Percentiles rank a stretch among this genome's conserved stretches.
Conservation (phyloP, 1,284 basidiomycete genomes). For the Singerocomus rubriflavus region DNA sequence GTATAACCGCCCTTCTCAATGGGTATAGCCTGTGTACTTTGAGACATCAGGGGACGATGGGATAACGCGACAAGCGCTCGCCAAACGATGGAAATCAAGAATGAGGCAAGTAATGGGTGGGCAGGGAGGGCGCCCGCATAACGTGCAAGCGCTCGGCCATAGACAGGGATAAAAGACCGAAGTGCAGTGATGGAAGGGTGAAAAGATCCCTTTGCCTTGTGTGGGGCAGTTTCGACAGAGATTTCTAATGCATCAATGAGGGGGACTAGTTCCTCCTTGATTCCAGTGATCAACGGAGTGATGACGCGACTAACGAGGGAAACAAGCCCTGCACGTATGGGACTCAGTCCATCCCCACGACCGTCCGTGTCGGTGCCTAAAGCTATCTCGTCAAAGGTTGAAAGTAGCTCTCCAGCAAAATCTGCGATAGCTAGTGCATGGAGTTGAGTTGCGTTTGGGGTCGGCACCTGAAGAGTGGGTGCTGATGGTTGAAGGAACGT, state of each 20-base stretch:
- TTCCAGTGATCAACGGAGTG: slow-evolving; percentile 57
- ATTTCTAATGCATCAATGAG: slow-evolving; percentile 60
- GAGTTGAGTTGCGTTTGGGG: slow-evolving; percentile 61
- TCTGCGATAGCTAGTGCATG: slow-evolving; percentile 65
- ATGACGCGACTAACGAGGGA: slow-evolving; percentile 65
- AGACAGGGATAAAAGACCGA: slow-evolving; percentile 56
- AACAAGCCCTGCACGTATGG: slow-evolving; percentile 61
- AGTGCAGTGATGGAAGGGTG: slow-evolving; percentile 62
- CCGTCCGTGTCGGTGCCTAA: slow-evolving; percentile 59
- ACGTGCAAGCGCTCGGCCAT: slow-evolving; percentile 54
- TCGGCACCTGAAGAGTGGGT: slow-evolving; percentile 48
- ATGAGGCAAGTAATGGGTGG: slow-evolving; percentile 59
- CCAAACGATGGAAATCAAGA: slow-evolving; percentile 73
- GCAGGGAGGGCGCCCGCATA: slow-evolving; percentile 52
- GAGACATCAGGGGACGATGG: slow-evolving; percentile 46
- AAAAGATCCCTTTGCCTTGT: slow-evolving; percentile 41
- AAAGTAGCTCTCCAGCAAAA: slow-evolving; percentile 69
- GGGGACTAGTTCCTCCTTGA: slow-evolving; percentile 59
- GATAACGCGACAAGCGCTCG: slow-evolving; percentile 65
- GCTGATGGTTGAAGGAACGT: slow-evolving; percentile 53
- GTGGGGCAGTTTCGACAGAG: slow-evolving; percentile 32
- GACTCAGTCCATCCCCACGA: slow-evolving; percentile 62
- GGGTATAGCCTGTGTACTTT: slow-evolving; percentile 26
- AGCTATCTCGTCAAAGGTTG: slow-evolving; percentile 60
- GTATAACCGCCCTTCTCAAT: slow-evolving; percentile 41